Evolutionary conservation across 768 basidiomycete genomes (phyloP), one percentile per base, ranked within the genome.

Genomic region (Lactarius akahatsu): DNA sequence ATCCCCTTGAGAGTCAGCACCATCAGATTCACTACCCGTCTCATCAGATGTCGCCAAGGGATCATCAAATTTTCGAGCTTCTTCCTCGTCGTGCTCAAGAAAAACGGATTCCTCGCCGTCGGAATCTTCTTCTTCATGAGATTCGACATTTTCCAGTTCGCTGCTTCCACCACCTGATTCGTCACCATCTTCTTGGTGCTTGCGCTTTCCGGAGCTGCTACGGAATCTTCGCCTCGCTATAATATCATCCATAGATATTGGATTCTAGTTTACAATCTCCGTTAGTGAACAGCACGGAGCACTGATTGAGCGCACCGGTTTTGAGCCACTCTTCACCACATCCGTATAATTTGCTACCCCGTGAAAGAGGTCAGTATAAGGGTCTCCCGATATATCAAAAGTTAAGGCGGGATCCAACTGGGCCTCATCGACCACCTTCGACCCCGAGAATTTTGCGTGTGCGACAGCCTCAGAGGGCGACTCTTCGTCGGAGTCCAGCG

Each of bases 221-320:
- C 76, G 70, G 64, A 87, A 72, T 73, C 80, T 83, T 72, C 87
- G 82, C 64, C 89, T 84, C 59, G 88, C 87, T 75, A 98, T 96
- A 67, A 98, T 96, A 72, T 96, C 93, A 75, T 96, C 91, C 11
- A 98, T 88, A 55, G 89, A 92, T 61, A 96, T 85, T n/a, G 88
- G 88, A 74, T 84, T 79, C 89, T 92, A 69, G 61, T 70, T 55
- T 65, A 63, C 34, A 28, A 26, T 20, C 20, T 50, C 16, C 18
- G 47, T 28, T 43, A 64, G 34, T 47, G 64, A 59, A 62, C 38
- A 36, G 11, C 40, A 30, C 20, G 20, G 66, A 60, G 54, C 15
- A n/a, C 23, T 36, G 32, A 59, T 65, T 57, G 43, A 65, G 76
- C 82, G 66, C 74, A 90, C 89, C 32, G 84, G 86, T 76, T 84